Evolutionary conservation across 176 grass and related monocot species (phyloP), one percentile per base, ranked within the genome.

Genomic region (Olyra latifolia): DNA sequence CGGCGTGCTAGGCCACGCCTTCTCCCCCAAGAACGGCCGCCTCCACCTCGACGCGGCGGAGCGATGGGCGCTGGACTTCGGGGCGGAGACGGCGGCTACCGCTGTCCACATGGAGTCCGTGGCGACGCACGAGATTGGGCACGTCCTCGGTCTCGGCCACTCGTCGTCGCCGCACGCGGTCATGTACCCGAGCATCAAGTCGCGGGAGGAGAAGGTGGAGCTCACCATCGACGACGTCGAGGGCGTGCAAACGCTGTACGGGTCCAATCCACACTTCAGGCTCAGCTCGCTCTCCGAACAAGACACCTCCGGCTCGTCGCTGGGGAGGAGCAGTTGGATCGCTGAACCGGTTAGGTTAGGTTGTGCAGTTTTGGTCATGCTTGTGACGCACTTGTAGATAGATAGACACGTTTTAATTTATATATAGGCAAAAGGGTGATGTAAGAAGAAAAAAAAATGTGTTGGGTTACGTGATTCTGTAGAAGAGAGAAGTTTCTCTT

Each of bases 41-140:
- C 81, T 98, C 72, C 95, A 98, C 88, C 92, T 98, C 69, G 95
- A 98, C 87, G 88, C 83, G 4, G 88, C 92, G 1, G 95, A 98
- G 84, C 58, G 70, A 10, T 98, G 95, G 95, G 86, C 84, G 25
- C 67, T 89, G 2, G 84, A 94, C 86, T 77, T 98, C 25, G 25
- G 27, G 45, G 32, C 24, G 23, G 90, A 84, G 3, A 32, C 28
- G 9, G 78, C 68, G 12, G 38, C 13, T 13, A 70, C 74, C 4
- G 88, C 84, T 0, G 25, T 98, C 24, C 86, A 98, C 91, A 55
- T 98, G 38, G 95, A 98, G 71, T 98, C 95, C 4, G 90, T 98
- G 7, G 90, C 86, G 43, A 95, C 92, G 40, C 95, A 98, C 85
- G 95, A 98, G 91, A 98, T 98, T 1, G 95, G 95, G 0, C 95